A percentile compares a stretch with the other conserved stretches of the same genome.
Evolutionary conservation across 768 basidiomycete species (phyloP).

Genomic region (Solioccasus polychromus): DNA sequence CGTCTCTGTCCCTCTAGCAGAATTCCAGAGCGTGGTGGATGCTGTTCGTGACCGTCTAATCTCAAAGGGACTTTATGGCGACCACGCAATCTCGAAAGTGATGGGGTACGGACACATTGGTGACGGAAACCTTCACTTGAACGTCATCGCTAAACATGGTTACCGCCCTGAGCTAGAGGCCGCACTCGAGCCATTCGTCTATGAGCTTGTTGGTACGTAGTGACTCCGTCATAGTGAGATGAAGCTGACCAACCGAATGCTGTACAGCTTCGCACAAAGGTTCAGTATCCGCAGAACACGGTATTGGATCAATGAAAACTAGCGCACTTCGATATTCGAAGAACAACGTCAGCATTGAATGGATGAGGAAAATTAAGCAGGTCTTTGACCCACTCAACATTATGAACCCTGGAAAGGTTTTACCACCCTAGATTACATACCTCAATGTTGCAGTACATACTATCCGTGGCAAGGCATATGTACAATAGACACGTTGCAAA

Average conservation of each 20-base stretch:
- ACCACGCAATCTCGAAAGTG: constrained; percentile 76
- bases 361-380: constrained; percentile 89
- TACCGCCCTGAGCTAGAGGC: constrained; percentile 83
- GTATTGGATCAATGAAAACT: constrained; percentile 94
- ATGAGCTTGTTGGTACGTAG: constrained; percentile 79
- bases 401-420: constrained; percentile 89
- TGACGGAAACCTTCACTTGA: constrained; percentile 95
- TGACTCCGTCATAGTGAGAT: not conserved
- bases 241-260: constrained; percentile 1
- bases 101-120: constrained; percentile 97
- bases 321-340: constrained; percentile 89
- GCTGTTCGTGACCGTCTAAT: constrained; percentile 67
- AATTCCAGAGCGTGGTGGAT: constrained; percentile 88
- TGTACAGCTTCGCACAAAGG: constrained; percentile 69
- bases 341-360: constrained; percentile 67
- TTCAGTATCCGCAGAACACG: constrained; percentile 96
- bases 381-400: constrained; percentile 89
- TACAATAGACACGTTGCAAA: constrained; percentile 5
- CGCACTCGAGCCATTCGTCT: constrained; percentile 92
- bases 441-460: too few relatives aligned
- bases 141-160: constrained; percentile 70
- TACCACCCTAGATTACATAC: constrained; percentile 30
- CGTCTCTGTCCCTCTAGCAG: constrained; percentile 80
- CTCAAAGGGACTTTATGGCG: constrained; percentile 65
- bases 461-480: too few relatives aligned